A percentile compares a stretch with the other conserved stretches of the same genome.
These are phyloP conservation scores for Allomyces macrogynus DNA, from an alignment of 192 early-diverging fungal species.

Conservation along the genomic window DNA sequence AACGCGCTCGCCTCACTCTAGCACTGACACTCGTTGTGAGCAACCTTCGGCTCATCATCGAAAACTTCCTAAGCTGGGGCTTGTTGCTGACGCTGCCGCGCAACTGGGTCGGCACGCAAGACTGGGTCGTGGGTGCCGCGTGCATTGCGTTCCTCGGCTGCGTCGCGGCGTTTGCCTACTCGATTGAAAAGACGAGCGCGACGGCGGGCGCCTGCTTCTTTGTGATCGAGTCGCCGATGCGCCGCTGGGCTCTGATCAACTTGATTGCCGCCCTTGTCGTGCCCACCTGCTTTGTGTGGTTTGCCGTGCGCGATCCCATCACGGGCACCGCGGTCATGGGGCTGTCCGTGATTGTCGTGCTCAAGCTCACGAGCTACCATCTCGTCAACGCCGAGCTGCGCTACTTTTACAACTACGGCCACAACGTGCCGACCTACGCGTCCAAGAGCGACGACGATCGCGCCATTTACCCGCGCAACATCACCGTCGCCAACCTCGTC, in stretches of 20 bases:
- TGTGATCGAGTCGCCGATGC: conserved; percentile 6
- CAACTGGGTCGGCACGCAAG: conserved; percentile 23
- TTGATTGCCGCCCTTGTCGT: conserved; percentile 28
- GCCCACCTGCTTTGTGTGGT: conserved; percentile 45
- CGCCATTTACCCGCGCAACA: conserved; percentile 42
- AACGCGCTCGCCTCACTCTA: conserved; percentile 1
- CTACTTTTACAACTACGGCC: too few species aligned
- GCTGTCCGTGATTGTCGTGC: conserved; percentile 42
- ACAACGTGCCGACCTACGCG: too few species aligned
- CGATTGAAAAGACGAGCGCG: conserved; percentile 25
- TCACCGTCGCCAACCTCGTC: conserved; percentile 36
- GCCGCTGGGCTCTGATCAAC: conserved; percentile 19
- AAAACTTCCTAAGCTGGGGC: conserved; percentile 76
- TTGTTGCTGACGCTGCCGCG: conserved; percentile 52
- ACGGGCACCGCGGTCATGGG: conserved; percentile 39
- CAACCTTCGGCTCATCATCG: conserved; percentile 63
- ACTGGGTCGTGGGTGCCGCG: conserved; percentile 33
- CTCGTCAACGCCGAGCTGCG: conserved; percentile 62
- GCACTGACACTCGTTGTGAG: conserved; percentile 59
- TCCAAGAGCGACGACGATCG: background rate
- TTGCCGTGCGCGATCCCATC: conserved; percentile 44
- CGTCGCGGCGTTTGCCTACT: conserved; percentile 28
- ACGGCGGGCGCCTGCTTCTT: too few species aligned
- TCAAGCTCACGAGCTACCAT: conserved; percentile 61
- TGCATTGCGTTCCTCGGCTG: conserved; percentile 28